These are phyloP conservation scores for Ogataea populi-albae DNA, from an alignment of 805 yeast genomes.

Conservation along the genomic window DNA sequence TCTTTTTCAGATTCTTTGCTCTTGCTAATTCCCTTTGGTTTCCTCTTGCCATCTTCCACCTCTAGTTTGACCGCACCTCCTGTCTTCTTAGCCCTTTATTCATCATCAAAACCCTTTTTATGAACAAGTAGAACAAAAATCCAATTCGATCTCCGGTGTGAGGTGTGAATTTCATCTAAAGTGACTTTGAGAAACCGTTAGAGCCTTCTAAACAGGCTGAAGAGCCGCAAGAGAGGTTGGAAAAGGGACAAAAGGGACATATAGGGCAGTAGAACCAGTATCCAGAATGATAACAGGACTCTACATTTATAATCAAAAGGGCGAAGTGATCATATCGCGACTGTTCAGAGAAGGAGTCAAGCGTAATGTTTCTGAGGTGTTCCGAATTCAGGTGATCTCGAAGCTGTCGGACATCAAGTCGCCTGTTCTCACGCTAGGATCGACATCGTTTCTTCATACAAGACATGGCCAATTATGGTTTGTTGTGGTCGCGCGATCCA, in stretches of 20 bases:
- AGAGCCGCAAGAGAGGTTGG: too few species aligned
- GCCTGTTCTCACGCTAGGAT: constrained; percentile 82
- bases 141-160: constrained; percentile 3
- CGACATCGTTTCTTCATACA: constrained; percentile 85
- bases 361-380: constrained; percentile 78
- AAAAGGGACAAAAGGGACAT: neutral
- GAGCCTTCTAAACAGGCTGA: too few species aligned
- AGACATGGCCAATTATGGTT: constrained; percentile 64
- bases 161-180: constrained; percentile 1
- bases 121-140: neutral
- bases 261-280: neutral
- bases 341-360: constrained; percentile 72
- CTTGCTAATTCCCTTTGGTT: constrained; percentile 95
- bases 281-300: constrained; percentile 72
- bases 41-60: constrained; percentile 91
- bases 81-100: constrained; percentile 2
- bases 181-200: constrained; percentile 2
- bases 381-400: constrained; percentile 86
- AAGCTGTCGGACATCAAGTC: constrained; percentile 51
- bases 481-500: constrained; percentile 86
- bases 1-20: constrained; percentile 81
- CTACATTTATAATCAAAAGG: constrained; percentile 73
- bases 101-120: neutral
- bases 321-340: constrained; percentile 78
- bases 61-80: too few species aligned